These are phyloP conservation scores for Tolypocladium amazonense DNA, from an alignment of 2,329 filamentous ascomycete species.

Conservation along the genomic window DNA sequence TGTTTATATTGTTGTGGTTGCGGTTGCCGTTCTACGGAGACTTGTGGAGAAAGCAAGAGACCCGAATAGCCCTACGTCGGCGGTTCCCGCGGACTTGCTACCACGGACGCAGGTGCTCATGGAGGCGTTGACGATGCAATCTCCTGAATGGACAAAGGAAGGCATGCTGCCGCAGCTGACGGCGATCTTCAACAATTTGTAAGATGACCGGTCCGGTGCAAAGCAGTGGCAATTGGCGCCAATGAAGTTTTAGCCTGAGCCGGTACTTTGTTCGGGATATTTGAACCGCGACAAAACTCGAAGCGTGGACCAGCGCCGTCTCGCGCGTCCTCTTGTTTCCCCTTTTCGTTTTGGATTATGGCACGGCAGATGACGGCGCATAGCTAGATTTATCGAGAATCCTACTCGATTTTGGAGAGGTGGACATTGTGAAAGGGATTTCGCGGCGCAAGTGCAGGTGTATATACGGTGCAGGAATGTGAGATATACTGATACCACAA, in stretches of 20 bases:
- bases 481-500: slow-evolving; percentile 14
- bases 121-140: slow-evolving; percentile 54
- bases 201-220: neutral
- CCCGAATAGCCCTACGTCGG: slow-evolving; percentile 35
- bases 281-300: neutral
- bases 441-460: slow-evolving; percentile 6
- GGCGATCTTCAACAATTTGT: slow-evolving; percentile 32
- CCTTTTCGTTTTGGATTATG: slow-evolving; percentile 1
- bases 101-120: slow-evolving; percentile 59
- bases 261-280: neutral
- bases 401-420: slow-evolving; percentile 6
- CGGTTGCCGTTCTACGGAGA: slow-evolving; percentile 56
- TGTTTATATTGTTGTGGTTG: slow-evolving; percentile 55
- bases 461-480: slow-evolving; percentile 12
- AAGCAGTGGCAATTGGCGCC: slow-evolving; percentile 31
- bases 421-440: slow-evolving; percentile 1
- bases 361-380: slow-evolving; percentile 10
- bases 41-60: slow-evolving; percentile 58
- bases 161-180: slow-evolving; percentile 59
- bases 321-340: neutral
- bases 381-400: slow-evolving; percentile 10
- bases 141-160: slow-evolving; percentile 50
- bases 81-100: slow-evolving; percentile 50
- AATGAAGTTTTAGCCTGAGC: neutral
- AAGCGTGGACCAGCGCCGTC: neutral